Conservation (phyloP, 305 asterid species). For the Solanum aculeatissimum region DNA sequence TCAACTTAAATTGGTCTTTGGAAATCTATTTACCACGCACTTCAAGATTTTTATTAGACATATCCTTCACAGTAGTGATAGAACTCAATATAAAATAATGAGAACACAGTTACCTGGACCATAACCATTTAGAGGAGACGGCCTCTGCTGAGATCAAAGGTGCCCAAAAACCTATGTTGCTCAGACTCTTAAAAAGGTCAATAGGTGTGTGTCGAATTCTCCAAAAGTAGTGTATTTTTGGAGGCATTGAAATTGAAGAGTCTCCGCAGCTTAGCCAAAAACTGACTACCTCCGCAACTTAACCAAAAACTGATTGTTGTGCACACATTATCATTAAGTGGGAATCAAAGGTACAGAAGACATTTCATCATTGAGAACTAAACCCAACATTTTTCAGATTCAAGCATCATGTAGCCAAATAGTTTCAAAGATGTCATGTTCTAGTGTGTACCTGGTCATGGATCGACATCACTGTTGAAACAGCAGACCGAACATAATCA, state of each 20-base stretch:
- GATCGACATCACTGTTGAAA: conserved; percentile 68
- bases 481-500: conserved; percentile 70
- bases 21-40: background rate
- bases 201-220: background rate
- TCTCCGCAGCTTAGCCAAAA: background rate
- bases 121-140: background rate
- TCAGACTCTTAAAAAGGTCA: background rate
- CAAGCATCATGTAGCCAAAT: background rate
- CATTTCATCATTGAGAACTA: background rate
- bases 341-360: background rate
- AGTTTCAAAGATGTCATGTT: background rate
- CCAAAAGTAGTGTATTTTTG: background rate
- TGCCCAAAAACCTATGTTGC: background rate
- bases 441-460: conserved; percentile 53
- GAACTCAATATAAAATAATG: background rate
- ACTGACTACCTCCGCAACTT: background rate
- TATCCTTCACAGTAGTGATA: background rate
- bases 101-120: background rate
- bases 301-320: background rate
- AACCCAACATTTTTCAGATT: background rate
- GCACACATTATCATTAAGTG: background rate
- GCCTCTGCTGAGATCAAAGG: background rate
- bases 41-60: background rate
- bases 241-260: background rate
- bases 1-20: background rate